Evolutionary conservation across 225 moss, liverwort and hornwort genomes (phyloP), one percentile per base, ranked within the genome.

Genomic region (Asterella californica): DNA sequence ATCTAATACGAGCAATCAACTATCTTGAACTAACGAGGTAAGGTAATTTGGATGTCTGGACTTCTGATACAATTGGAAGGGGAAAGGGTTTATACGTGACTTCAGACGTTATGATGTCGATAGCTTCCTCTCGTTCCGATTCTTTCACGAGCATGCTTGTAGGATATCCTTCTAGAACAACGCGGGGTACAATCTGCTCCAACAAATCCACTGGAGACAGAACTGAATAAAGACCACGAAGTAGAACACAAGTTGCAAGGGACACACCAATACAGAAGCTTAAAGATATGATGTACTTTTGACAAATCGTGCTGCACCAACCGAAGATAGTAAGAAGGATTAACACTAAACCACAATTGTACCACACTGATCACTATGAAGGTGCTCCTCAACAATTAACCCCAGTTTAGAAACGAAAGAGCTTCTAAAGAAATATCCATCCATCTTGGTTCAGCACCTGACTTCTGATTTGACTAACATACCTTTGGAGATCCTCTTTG

Each of bases 131-230:
- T 60, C 86, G 84, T 82, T 92, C 91, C 79, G 84, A 89, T 83
- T 88, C 84, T 78, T 92, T 80, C 76, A 90, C 72, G 82, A 94
- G 80, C 81, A 91, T 88, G 78, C 92, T 88, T 60, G 91, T 73
- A 50, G 93, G 89, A 88, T 88, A 90, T 86, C 96, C 96, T 84
- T 94, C 94, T 88, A 97, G 81, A 78, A 97, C 92, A 79, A 97
- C 88, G 62, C 96, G 94, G 73, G 96, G 96, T 38, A 97, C 86
- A 69, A 97, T 93, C 96, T 96, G 91, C 62, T 85, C 89, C 86
- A 65, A 85, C 68, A 86, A 85, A 80, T 84, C 75, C 88, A 91
- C 96, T 91, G 90, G 89, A 92, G 88, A 79, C 70, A 75, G 78
- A 83, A 90, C 89, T 88, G 94, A 86, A 83, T 83, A 80, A 85